These are phyloP conservation scores for Alternaria sp. DNA, from an alignment of 2,329 filamentous ascomycete genomes.

Conservation along the genomic window DNA sequence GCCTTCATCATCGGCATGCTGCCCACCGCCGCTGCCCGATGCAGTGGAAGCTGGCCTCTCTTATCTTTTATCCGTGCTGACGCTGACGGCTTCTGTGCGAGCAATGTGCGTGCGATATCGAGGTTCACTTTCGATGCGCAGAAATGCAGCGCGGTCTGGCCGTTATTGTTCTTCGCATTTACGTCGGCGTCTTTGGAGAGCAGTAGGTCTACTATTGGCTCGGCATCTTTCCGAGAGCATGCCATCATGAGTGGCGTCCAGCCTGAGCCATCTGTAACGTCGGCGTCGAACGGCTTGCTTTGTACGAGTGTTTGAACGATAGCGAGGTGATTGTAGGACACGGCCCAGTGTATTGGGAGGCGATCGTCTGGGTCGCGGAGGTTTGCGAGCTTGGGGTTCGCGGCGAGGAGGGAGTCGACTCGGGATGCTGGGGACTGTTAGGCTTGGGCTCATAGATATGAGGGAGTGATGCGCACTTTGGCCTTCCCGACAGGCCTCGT, in stretches of 20 bases:
- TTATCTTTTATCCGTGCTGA: constrained; percentile 82
- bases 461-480: constrained; percentile 64
- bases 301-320: constrained; percentile 77
- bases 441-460: constrained; percentile 60
- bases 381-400: constrained; percentile 77
- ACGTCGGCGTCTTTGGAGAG: constrained; percentile 73
- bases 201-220: constrained; percentile 71
- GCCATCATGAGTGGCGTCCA: constrained; percentile 90
- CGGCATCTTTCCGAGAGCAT: constrained; percentile 73
- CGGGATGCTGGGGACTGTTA: constrained; percentile 66
- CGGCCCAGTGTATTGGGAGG: constrained; percentile 92
- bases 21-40: constrained; percentile 88
- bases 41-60: constrained; percentile 86
- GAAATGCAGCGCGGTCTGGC: constrained; percentile 90
- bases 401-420: constrained; percentile 77
- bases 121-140: constrained; percentile 88
- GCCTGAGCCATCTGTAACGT: constrained; percentile 79
- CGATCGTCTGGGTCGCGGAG: constrained; percentile 85
- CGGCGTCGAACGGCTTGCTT: constrained; percentile 77
- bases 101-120: constrained; percentile 77
- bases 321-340: constrained; percentile 77
- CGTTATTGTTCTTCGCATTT: constrained; percentile 71
- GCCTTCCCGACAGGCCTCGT: constrained; percentile 85
- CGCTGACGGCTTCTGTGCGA: constrained; percentile 69
- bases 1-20: constrained; percentile 85